Evolutionary conservation across 176 grass and related monocot genomes (phyloP).

Genomic region (Oryza glumipatula): DNA sequence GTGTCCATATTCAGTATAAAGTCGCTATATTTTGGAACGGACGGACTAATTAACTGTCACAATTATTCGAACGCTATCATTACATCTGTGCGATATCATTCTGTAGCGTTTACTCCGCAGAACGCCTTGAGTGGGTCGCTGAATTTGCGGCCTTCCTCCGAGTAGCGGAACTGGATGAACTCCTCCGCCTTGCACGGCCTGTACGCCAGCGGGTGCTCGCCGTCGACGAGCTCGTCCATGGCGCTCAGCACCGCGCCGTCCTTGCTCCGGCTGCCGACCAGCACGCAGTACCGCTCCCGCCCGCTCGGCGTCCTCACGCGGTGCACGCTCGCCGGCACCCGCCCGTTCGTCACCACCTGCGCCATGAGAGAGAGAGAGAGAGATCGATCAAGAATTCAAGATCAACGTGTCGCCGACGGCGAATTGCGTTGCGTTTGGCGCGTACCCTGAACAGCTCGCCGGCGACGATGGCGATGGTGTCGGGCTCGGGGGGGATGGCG

Average conservation of each 20-base stretch:
- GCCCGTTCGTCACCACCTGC: not conserved
- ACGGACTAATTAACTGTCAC: not conserved
- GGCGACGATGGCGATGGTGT: not conserved
- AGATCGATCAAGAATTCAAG: too few relatives aligned
- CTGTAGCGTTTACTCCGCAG: not conserved
- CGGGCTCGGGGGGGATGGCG: not conserved
- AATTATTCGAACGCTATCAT: not conserved
- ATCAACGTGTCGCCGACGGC: not conserved
- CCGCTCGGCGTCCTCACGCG: not conserved
- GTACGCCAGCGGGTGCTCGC: not conserved
- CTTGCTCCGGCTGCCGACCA: not conserved
- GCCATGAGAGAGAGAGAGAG: too few relatives aligned
- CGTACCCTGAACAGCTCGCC: slow-evolving; percentile 6
- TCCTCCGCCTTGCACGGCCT: not conserved
- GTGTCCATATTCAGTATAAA: too few relatives aligned
- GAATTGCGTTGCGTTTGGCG: not conserved
- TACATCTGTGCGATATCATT: not conserved
- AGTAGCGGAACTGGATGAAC: not conserved
- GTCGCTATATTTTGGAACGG: too few relatives aligned
- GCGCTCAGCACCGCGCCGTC: not conserved
- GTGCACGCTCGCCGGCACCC: not conserved
- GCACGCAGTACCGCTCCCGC: not conserved
- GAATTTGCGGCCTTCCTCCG: not conserved
- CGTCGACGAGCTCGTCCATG: not conserved
- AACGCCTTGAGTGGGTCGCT: not conserved